These are phyloP conservation scores for Mentha longifolia DNA, from an alignment of 257 asterid genomes.

Conservation along the genomic window DNA sequence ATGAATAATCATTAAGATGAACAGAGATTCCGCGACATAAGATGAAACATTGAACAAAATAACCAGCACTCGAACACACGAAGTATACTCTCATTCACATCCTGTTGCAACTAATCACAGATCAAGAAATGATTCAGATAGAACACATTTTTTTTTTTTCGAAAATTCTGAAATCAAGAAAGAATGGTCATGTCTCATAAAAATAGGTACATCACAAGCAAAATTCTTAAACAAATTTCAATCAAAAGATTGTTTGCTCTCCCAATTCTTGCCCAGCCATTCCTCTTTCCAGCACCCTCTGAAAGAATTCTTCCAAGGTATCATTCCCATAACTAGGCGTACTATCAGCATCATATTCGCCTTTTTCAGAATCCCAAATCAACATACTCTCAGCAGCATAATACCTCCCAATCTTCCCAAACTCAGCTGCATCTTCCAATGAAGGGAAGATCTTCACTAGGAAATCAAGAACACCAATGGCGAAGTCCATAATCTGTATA, in stretches of 20 bases:
- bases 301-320: conserved; percentile 83
- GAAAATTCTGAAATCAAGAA: conserved; percentile 16
- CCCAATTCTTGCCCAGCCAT: conserved; percentile 96
- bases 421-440: conserved; percentile 89
- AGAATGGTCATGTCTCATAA: neutral
- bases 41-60: too few species aligned
- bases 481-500: conserved; percentile 89
- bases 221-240: neutral
- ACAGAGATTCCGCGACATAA: neutral
- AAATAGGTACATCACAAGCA: conserved; percentile 12
- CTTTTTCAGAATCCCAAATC: conserved; percentile 71
- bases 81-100: conserved; percentile 17
- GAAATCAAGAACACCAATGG: conserved; percentile 75
- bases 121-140: conserved; percentile 11
- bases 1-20: neutral
- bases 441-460: conserved; percentile 81
- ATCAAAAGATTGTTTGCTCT: conserved; percentile 77
- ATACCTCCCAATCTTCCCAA: conserved; percentile 96
- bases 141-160: conserved; percentile 30
- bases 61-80: conserved; percentile 16
- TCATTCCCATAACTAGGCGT: conserved; percentile 93
- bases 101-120: conserved; percentile 21
- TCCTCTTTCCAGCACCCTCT: conserved; percentile 77
- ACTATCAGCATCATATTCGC: conserved; percentile 74
- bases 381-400: conserved; percentile 97